Evolutionary conservation across 768 basidiomycete species (phyloP), one percentile per base, ranked within the genome.

Genomic region (Glaciozyma antarctica): DNA sequence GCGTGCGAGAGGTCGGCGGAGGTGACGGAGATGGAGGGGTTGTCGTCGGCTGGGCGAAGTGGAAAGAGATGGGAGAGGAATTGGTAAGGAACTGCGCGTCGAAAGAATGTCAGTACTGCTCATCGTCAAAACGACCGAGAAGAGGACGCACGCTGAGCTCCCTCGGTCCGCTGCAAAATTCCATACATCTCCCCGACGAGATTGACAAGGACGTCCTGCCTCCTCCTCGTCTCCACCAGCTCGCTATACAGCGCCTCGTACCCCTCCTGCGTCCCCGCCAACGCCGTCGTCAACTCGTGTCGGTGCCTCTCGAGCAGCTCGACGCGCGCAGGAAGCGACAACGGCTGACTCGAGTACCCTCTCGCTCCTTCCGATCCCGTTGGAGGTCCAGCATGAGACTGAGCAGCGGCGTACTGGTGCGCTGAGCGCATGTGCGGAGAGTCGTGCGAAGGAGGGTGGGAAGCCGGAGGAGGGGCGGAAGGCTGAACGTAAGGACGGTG

Each of bases 221-320:
- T 15, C 30, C 30, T 54, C 28, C 30, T 30, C 53, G 53, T 26
- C 24, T 54, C 53, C 13, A 54, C 26, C 16, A 54, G 21, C 17
- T 54, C 30, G 53, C 53, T 30, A 26, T 54, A 54, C 28, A 54
- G 53, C 28, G 53, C 30, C 53, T 54, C 30, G 53, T 54, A 54
- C 53, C 53, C 53, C 13, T 54, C 53, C 53, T 54, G 53, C 15
- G 53, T 54, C 15, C 53, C 53, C 26, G 53, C 30, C 24, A 54
- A 26, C 28, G 53, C 53, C 24, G 26, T 54, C 53, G 30, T 2
- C 24, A 54, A 28, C 28, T 54, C 53, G 28, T 30, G 30, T 5
- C 53, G 26, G 16, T 54, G 53, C 15, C 5, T 24, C 21, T 54
- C 53, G 15, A 54, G 53, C 53, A 8, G 13, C 15, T 54, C 24